Base-by-base conservation (phyloP, 495 filamentous ascomycete species). In the Amniculicola lignicola region DNA sequence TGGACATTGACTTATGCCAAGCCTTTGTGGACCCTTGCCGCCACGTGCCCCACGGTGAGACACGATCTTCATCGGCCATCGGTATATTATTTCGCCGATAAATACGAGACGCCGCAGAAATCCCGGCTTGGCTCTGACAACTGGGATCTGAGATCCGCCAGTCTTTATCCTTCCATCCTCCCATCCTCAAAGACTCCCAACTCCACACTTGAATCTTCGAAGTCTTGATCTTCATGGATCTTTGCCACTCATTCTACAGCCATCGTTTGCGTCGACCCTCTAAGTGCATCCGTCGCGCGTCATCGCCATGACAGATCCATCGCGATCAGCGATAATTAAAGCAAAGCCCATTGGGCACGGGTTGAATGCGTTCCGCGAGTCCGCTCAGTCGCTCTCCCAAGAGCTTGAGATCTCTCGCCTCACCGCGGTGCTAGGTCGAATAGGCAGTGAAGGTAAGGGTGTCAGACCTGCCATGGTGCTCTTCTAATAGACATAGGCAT, bases 311-410 rank as follows among this genome's bases (percentile, higher is more conserved):
- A 46, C 52, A 50, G 57, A 56, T 46, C 12, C 44, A 46, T 40
- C 43, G 43, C 43, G 36, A 43, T 56, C 51, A 36, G 42, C 43
- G 42, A 61, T 61, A 50, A 56, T 56, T 52, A 46, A 61, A 50
- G 52, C 57, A 56, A 56, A 56, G 31, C 46, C 46, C 38, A 59
- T 59, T 40, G 22, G n/a, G 33, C 47, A 44, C 19, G 46, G 55
- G n/a, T 23, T 59, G 27, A 14, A 59, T 36, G 39, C 42, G 21
- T 59, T 59, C 21, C 43, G 55, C 33, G 55, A 59, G 9, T 51
- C 55, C 9, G 47, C 35, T 33, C 47, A 23, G 27, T 51, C 22
- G 16, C 37, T 59, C 47, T 44, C 21, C 28, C 55, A 51, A 37
- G 55, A 45, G 21, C 38, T 45, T 44, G 29, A 10, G 18, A 24